Evolutionary conservation across 371 early-diverging fungal genomes (phyloP), one percentile per base, ranked within the genome.

Genomic region (Funneliformis caledonium): DNA sequence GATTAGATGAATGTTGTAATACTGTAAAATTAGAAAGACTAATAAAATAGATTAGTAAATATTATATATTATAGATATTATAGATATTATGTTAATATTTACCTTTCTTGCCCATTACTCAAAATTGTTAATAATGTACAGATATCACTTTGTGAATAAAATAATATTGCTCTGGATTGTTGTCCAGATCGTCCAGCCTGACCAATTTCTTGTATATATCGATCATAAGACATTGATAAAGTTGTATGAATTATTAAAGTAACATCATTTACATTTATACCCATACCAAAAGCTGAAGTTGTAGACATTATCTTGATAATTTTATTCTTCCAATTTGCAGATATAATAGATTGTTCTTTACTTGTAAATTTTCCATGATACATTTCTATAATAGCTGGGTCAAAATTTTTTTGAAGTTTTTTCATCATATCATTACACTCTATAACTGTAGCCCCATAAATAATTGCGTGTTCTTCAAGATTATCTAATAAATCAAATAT

Each of bases 201-300:
- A 14, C 74, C 74, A 1, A n/a, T 74, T 19, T 74, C 74, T 59
- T 74, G 74, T 12, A 33, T 73, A 56, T 73, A 56, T 56, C 31
- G 19, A 26, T 56, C 73, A 73, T 52, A 1, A 1, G 5, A 52
- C 8, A 73, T 31, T 33, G 56, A 56, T 8, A 73, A 26, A 26
- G 0, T 56, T 50, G 45, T 45, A 14, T 73, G 2, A n/a, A 73
- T 56, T 7, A 73, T 33, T 16, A 73, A 22, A 33, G 12, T 22
- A 56, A 73, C 73, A 33, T 73, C 52, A n/a, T 22, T 0, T 31
- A 56, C 6, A 73, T 73, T 73, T 5, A 73, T 73, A 73, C 73
- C 56, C 52, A 73, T 73, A 59, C 73, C 73, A 52, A 73, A 73
- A 52, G 56, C 73, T 52, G 11, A 52, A 56, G 52, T 73, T 56